Evolutionary conservation across 1,139 yeast genomes (phyloP), one percentile per base, ranked within the genome.

Genomic region (Blastobotrys malaysiensis): DNA sequence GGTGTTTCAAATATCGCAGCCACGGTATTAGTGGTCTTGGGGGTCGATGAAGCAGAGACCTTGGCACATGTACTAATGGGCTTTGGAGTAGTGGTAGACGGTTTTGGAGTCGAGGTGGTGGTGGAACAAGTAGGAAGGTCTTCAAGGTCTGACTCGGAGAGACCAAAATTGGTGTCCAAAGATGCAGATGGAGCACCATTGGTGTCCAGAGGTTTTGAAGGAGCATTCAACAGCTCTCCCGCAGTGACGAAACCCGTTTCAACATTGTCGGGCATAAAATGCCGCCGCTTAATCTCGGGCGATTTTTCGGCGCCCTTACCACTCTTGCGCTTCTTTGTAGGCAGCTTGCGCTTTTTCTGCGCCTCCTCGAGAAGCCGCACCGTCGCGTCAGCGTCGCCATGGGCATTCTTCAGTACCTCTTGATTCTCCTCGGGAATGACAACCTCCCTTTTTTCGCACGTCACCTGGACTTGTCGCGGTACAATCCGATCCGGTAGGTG

Each of bases 231-330:
- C 71, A 85, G 63, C 43, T 72, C 69, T 3, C 81, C 73, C 1
- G 88, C 93, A 14, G 75, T 73, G 45, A 76, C 73, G 62, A 89
- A 88, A 0, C 95, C 95, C 0, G 85, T 78, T 36, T 77, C 80
- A 3, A 83, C 96, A 65, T 83, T 78, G 60, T 86, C 91, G 0
- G 96, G 96, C 88, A 88, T 83, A 67, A 82, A 82, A 61, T 88
- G 88, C 53, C 71, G 69, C 59, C 78, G 79, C 50, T 67, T 31
- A n/a, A 31, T 13, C 39, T 31, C 64, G 27, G 65, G 56, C 48
- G 69, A 67, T 55, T 54, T 56, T 27, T 61, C 62, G 27, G 55
- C 59, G 56, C 57, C 51, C 49, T 31, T 31, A 16, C 7, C 14
- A 2, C 16, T 16, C 39, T 31, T 31, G 39, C 39, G 39, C 39